Base-by-base conservation (phyloP, 1,284 basidiomycete genomes). In the Cutaneotrichosporon sp. region DNA sequence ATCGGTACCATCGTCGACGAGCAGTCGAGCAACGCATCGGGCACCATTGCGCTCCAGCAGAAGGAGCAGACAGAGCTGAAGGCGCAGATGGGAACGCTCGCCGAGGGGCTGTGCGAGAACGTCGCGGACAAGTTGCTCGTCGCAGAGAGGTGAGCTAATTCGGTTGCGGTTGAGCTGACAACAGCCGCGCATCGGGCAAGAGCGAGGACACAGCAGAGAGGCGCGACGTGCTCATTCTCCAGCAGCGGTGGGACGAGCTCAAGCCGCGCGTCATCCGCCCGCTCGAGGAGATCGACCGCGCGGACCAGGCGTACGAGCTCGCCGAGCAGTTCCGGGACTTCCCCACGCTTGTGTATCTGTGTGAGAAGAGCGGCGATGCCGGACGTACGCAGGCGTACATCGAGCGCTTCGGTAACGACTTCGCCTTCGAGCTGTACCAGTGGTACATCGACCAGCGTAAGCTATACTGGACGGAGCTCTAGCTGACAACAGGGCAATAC, bases 301-400 rank as follows among this genome's bases (percentile, higher is more conserved):
- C 84, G 9, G 82, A 85, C 36, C 81, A 87, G 54, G 92, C 92
- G 0, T 94, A 92, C 75, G 77, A 82, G 8, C 84, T 97, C 1
- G 92, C 93, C 2, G 92, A 95, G 71, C 83, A 89, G 66, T 93
- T 94, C 74, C 83, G 83, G 24, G 93, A 97, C 76, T 97, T 90
- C 80, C 82, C 84, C 14, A 90, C 87, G 38, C 84, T 97, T 10
- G 91, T 89, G 22, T 86, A 88, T 46, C 83, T 97, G 5, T 93
- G 90, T 77, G 86, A 92, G 73, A 47, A 69, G 63, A 66, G 72
- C 50, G 65, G 72, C 7, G 49, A 49, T 13, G 77, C 78, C 1
- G 56, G 68, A 1, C 69, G 77, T 22, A 68, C 82, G 13, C 76
- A 89, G 69, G 76, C 77, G 4, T 98, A 95, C 77, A 86, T 97